Percentiles rank a stretch among this genome's conserved stretches.
phyloP scores from a whole-genome alignment of 495 filamentous ascomycete genomes.

The Podospora didyma region DNA sequence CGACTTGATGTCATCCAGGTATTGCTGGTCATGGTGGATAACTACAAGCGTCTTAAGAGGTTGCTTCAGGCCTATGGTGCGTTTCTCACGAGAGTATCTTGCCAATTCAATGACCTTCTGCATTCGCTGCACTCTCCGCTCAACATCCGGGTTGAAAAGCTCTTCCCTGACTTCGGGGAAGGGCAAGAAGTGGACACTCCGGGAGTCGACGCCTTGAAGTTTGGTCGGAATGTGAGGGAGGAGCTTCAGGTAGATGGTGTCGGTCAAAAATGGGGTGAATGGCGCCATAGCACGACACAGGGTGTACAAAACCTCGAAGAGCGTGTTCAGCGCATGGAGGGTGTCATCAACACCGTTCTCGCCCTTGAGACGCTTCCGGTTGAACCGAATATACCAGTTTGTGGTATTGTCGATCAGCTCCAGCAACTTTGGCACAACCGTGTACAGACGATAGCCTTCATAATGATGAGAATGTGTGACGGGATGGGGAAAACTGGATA shows the following conservation, averaged over 20 bases:
- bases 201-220: constrained; percentile 63
- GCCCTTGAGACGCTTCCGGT: constrained; percentile 91
- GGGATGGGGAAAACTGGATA: background rate
- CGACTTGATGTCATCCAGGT: constrained; percentile 80
- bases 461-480: constrained; percentile 14
- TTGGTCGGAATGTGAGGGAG: constrained; percentile 57
- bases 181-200: constrained; percentile 86
- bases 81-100: constrained; percentile 79
- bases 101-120: constrained; percentile 91
- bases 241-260: constrained; percentile 88
- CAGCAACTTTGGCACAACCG: constrained; percentile 86
- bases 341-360: constrained; percentile 81
- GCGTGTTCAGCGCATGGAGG: constrained; percentile 83
- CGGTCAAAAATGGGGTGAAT: constrained; percentile 93
- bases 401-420: constrained; percentile 91
- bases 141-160: constrained; percentile 81
- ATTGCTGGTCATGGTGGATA: constrained; percentile 80
- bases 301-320: constrained; percentile 95
- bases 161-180: constrained; percentile 87
- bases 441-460: constrained; percentile 78
- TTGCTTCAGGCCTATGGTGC: constrained; percentile 80
- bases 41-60: constrained; percentile 87
- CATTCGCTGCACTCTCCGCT: constrained; percentile 85
- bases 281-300: constrained; percentile 82
- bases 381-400: constrained; percentile 99